Conservation (phyloP, 495 filamentous ascomycete genomes). For the Penicillium crystallinum region DNA sequence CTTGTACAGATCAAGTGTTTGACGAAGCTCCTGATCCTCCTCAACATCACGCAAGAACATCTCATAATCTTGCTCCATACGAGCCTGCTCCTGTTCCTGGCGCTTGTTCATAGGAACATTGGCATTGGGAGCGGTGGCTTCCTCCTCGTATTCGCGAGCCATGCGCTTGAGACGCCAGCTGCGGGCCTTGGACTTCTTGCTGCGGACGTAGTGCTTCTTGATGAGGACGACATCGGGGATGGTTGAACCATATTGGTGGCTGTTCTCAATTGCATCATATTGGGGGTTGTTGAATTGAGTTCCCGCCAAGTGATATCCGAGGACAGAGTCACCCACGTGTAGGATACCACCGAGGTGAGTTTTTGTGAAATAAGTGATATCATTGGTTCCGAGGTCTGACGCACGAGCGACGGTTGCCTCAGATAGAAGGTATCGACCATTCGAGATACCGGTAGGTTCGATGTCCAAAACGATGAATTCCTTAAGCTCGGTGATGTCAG, state of each 20-base stretch:
- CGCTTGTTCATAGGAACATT: constrained; percentile 46
- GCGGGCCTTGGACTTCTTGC: constrained; percentile 78
- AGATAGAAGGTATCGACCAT: constrained; percentile 76
- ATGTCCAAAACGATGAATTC: constrained; percentile 97
- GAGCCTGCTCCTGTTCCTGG: constrained; percentile 64
- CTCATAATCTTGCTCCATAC: constrained; percentile 88
- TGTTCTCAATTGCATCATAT: constrained; percentile 72
- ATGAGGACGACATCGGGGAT: constrained; percentile 93
- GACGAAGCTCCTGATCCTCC: constrained; percentile 83
- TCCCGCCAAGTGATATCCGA: constrained; percentile 84
- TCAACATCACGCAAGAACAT: constrained; percentile 96
- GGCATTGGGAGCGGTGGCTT: constrained; percentile 35
- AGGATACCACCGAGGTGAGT: constrained; percentile 88
- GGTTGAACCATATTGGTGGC: constrained; percentile 60
- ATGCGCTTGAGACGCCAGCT: constrained; percentile 94
- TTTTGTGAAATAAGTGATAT: constrained; percentile 76
- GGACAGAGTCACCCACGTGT: constrained; percentile 82
- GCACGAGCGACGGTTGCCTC: constrained; percentile 85
- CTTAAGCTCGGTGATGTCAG: constrained; percentile 76
- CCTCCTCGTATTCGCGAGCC: constrained; percentile 76
- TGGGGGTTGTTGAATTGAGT: constrained; percentile 86
- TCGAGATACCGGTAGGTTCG: constrained; percentile 66
- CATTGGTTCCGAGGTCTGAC: constrained; percentile 83
- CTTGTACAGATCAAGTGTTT: constrained; percentile 84
- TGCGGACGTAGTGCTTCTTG: constrained; percentile 90